phyloP scores from a whole-genome alignment of 2,329 filamentous ascomycete species.

The Tolypocladium paradoxum region DNA sequence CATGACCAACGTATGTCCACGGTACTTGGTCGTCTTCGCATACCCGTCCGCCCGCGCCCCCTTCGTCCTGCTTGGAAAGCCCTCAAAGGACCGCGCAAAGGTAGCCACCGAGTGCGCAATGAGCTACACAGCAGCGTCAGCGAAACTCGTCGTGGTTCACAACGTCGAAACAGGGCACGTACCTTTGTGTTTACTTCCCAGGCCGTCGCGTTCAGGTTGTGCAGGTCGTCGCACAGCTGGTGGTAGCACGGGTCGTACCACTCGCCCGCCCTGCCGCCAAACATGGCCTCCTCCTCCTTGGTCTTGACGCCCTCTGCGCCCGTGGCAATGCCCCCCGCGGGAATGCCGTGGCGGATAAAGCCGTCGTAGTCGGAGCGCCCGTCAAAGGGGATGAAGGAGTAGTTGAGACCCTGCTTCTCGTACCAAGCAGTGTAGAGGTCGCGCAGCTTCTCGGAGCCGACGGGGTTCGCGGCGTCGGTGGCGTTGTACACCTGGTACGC shows the following conservation, averaged over 20 bases:
- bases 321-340: slow-evolving; percentile 65
- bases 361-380: slow-evolving; percentile 72
- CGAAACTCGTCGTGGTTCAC: background rate
- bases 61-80: slow-evolving; percentile 46
- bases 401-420: slow-evolving; percentile 47
- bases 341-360: slow-evolving; percentile 63
- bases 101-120: slow-evolving; percentile 66
- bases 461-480: slow-evolving; percentile 59
- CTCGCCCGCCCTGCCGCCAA: slow-evolving; percentile 58
- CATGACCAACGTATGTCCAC: slow-evolving; percentile 35
- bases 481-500: slow-evolving; percentile 62
- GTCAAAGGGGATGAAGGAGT: slow-evolving; percentile 64
- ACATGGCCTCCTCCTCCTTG: slow-evolving; percentile 49
- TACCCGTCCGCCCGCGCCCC: slow-evolving; percentile 19
- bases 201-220: slow-evolving; percentile 47
- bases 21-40: slow-evolving; percentile 33
- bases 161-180: slow-evolving; percentile 10
- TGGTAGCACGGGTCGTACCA: slow-evolving; percentile 53
- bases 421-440: slow-evolving; percentile 61
- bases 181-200: slow-evolving; percentile 53
- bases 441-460: slow-evolving; percentile 58
- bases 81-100: slow-evolving; percentile 54
- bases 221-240: slow-evolving; percentile 48
- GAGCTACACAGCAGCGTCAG: slow-evolving; percentile 27
- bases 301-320: slow-evolving; percentile 72